phyloP scores from a whole-genome alignment of 2,329 filamentous ascomycete genomes.

The Lizonia empirigonia region DNA sequence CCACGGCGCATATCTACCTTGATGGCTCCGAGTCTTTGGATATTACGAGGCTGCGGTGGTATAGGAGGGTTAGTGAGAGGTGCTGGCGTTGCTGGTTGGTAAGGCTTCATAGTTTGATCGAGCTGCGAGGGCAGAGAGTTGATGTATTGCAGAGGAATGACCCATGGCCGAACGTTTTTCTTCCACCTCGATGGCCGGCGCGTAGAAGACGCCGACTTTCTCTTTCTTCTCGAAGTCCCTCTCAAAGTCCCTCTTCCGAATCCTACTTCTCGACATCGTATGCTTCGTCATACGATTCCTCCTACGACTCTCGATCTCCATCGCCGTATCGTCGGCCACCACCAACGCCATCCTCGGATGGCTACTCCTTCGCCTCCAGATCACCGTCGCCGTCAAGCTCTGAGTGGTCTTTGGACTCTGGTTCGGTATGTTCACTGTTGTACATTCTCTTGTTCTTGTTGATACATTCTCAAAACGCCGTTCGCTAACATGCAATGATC shows the following conservation, averaged over 20 bases:
- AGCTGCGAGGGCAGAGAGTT: background rate
- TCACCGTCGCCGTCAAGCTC: background rate
- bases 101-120: background rate
- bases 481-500: constrained; percentile 11
- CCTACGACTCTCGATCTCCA: background rate
- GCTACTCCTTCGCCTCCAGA: background rate
- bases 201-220: background rate
- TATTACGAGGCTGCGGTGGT: background rate
- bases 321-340: background rate
- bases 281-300: too few species aligned
- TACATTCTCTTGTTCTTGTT: constrained; percentile 8
- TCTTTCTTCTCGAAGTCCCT: background rate
- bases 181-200: background rate
- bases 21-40: constrained; percentile 15
- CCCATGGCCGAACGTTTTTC: background rate
- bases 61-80: background rate
- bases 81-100: background rate
- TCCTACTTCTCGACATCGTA: background rate
- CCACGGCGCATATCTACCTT: constrained; percentile 14
- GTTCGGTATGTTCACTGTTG: background rate
- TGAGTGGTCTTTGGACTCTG: background rate
- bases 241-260: background rate
- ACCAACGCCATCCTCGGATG: background rate
- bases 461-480: constrained; percentile 1
- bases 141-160: background rate